These are phyloP conservation scores for Hypoxylon fragiforme DNA, from an alignment of 495 filamentous ascomycete species.

Conservation along the genomic window DNA sequence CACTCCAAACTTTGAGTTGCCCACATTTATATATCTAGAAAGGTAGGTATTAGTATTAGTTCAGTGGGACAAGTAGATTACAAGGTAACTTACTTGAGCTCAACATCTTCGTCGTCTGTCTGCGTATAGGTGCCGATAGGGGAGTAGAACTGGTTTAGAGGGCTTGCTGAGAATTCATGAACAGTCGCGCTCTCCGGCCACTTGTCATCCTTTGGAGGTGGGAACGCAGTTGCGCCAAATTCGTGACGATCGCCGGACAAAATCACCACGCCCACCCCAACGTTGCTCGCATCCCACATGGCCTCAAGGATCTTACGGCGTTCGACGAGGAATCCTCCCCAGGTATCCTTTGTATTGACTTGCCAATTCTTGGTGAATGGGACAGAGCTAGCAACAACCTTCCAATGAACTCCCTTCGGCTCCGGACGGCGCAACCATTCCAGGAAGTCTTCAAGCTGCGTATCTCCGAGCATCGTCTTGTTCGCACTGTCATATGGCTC, in stretches of 20 bases:
- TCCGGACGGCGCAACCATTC: slow-evolving; percentile 70
- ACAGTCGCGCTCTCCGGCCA: slow-evolving; percentile 66
- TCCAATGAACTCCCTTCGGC: slow-evolving; percentile 82
- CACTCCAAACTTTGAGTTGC: slow-evolving; percentile 88
- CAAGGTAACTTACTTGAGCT: slow-evolving; percentile 68
- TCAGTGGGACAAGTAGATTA: background rate
- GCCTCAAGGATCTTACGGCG: slow-evolving; percentile 77
- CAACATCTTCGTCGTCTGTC: slow-evolving; percentile 73
- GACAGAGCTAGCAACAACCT: slow-evolving; percentile 82
- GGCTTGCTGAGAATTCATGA: slow-evolving; percentile 86
- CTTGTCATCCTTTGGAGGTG: slow-evolving; percentile 61
- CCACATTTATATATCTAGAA: slow-evolving; percentile 79
- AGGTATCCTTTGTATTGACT: slow-evolving; percentile 80
- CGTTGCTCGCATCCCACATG: slow-evolving; percentile 81
- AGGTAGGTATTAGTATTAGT: slow-evolving; percentile 10
- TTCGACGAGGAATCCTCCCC: slow-evolving; percentile 86
- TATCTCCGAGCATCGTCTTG: slow-evolving; percentile 84
- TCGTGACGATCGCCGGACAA: slow-evolving; percentile 92
- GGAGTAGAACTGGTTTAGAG: slow-evolving; percentile 89
- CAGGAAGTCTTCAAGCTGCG: slow-evolving; percentile 79
- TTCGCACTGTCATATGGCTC: slow-evolving; percentile 53
- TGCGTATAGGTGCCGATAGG: slow-evolving; percentile 83
- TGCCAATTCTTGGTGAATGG: slow-evolving; percentile 98
- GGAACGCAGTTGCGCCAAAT: slow-evolving; percentile 89
- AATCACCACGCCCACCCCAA: slow-evolving; percentile 77